Conservation (phyloP, 2,329 filamentous ascomycete species). For the Rhytidhysteron rufulum region DNA sequence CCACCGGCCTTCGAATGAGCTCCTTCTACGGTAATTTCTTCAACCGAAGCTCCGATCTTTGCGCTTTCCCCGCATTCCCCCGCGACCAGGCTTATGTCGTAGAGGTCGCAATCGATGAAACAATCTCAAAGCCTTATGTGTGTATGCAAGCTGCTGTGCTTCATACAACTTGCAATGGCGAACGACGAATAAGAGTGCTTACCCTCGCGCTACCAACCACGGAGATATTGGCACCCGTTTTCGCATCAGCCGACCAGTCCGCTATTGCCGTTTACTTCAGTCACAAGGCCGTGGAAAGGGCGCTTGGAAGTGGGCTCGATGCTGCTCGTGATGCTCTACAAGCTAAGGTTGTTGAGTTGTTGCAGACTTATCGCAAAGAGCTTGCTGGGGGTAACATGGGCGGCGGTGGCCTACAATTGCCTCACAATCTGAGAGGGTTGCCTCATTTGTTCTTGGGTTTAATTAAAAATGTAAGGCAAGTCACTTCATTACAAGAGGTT, state of each 20-base stretch:
- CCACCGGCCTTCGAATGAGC: constrained; percentile 91
- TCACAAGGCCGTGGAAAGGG: constrained; percentile 94
- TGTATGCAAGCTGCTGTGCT: constrained; percentile 93
- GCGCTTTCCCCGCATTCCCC: constrained; percentile 96
- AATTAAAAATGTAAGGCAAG: constrained; percentile 79
- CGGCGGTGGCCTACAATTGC: constrained; percentile 85
- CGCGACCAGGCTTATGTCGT: constrained; percentile 97
- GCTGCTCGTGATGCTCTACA: constrained; percentile 87
- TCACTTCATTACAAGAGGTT: constrained; percentile 14
- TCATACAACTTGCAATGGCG: constrained; percentile 96
- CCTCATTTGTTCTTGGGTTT: constrained; percentile 88
- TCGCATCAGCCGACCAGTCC: constrained; percentile 90
- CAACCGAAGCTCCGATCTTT: constrained; percentile 95
- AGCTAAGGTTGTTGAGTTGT: constrained; percentile 83
- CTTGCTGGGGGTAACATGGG: constrained; percentile 94
- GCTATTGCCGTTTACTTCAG: constrained; percentile 93
- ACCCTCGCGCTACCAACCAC: constrained; percentile 92
- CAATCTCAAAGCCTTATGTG: constrained; percentile 82
- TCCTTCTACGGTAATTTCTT: constrained; percentile 99
- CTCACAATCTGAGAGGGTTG: constrained; percentile 82
- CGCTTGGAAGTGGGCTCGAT: constrained; percentile 80
- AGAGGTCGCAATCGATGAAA: constrained; percentile 97
- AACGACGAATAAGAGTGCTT: constrained; percentile 90
- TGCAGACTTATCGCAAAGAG: constrained; percentile 96
- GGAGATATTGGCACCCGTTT: constrained; percentile 82